Percentiles rank a stretch among this genome's conserved stretches.
These are phyloP conservation scores for Gamarada debralockiae DNA, from an alignment of 495 filamentous ascomycete genomes.

Conservation along the genomic window DNA sequence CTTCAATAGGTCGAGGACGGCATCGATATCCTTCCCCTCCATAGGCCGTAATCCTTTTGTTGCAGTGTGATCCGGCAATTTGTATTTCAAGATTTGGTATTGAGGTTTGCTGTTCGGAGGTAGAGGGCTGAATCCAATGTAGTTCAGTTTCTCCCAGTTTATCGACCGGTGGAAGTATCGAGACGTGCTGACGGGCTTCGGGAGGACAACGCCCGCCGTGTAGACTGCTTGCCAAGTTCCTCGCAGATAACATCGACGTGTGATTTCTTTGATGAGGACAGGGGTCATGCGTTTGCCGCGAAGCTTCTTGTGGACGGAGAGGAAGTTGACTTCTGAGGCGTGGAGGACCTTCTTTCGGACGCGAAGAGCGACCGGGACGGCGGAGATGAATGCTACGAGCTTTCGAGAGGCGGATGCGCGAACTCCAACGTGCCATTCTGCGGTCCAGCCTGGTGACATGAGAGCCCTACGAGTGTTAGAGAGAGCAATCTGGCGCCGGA, in stretches of 20 bases:
- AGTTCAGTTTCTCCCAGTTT: conserved; percentile 93
- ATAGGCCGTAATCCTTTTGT: conserved; percentile 74
- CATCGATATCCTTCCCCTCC: conserved; percentile 76
- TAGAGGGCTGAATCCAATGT: conserved; percentile 84
- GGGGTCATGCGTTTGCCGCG: conserved; percentile 88
- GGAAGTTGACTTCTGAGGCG: conserved; percentile 93
- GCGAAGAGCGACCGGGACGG: conserved; percentile 76
- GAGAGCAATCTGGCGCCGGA: conserved; percentile 1
- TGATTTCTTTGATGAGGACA: conserved; percentile 95
- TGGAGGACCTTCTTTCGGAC: conserved; percentile 72
- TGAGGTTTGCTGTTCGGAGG: conserved; percentile 76
- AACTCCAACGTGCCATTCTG: conserved; percentile 94
- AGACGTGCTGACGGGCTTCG: conserved; percentile 85
- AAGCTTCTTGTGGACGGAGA: conserved; percentile 96
- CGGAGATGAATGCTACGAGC: conserved; percentile 92
- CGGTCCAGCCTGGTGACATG: conserved; percentile 90
- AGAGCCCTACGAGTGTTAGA: conserved; percentile 64
- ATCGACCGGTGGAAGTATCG: conserved; percentile 91
- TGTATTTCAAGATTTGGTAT: conserved; percentile 75
- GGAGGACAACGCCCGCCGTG: conserved; percentile 85
- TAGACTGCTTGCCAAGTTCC: conserved; percentile 93
- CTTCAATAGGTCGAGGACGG: conserved; percentile 68
- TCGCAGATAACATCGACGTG: conserved; percentile 76
- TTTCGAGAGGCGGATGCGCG: conserved; percentile 71
- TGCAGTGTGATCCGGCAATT: conserved; percentile 64